Conservation (phyloP, 345 rosid species). For the Camelina hispida region DNA sequence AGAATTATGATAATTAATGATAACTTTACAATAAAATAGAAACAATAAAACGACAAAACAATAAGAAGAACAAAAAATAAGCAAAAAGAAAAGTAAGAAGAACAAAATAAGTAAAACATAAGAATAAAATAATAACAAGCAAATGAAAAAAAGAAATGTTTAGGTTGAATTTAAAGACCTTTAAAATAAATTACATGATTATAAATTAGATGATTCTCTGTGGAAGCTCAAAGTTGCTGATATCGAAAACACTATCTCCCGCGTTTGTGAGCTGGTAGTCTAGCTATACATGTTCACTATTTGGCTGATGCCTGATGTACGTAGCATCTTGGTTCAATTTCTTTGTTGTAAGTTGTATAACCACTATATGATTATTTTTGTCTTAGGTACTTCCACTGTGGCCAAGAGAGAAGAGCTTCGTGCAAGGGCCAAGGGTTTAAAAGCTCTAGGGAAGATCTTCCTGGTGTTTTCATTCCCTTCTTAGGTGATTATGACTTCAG, state of each 20-base stretch:
- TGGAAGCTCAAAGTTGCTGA: conserved; percentile 99
- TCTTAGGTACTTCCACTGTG: conserved; percentile 71
- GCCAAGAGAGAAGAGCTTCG: conserved; percentile 90
- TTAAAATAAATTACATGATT: too few species aligned
- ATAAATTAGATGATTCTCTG: conserved; percentile 56
- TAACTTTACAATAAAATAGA: too few species aligned
- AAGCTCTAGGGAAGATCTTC: conserved; percentile 91
- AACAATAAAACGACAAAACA: too few species aligned
- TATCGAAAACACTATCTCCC: conserved; percentile 90
- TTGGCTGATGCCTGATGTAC: neutral
- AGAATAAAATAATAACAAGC: too few species aligned
- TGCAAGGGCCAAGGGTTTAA: conserved; percentile 88
- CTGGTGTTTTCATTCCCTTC: conserved; percentile 56
- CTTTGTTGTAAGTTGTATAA: conserved; percentile 8
- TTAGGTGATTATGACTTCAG: neutral
- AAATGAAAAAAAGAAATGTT: too few species aligned
- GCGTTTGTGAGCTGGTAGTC: conserved; percentile 93
- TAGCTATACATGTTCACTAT: conserved; percentile 31
- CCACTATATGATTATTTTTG: neutral
- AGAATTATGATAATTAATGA: too few species aligned
- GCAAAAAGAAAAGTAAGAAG: too few species aligned
- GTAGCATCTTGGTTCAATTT: conserved; percentile 37
- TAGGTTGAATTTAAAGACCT: too few species aligned
- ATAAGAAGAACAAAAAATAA: too few species aligned
- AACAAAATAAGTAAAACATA: too few species aligned